phyloP scores from a whole-genome alignment of 352 stramenopile genomes.

The Stramenopiles sp. region DNA sequence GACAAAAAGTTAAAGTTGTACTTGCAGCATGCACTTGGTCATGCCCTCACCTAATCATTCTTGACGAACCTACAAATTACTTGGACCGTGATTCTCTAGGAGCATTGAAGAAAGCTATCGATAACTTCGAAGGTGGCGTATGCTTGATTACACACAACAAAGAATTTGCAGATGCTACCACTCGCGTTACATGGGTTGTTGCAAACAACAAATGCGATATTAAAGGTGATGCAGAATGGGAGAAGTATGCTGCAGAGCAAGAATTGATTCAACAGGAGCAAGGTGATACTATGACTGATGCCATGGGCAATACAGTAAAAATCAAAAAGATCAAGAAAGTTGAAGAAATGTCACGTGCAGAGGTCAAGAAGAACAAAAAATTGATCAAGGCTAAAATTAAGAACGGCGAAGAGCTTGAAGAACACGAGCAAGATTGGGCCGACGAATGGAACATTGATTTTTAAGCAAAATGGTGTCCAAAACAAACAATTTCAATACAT shows the following conservation, averaged over 20 bases:
- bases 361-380: not conserved
- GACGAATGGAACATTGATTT: not conserved
- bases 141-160: not conserved
- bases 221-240: not conserved
- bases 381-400: not conserved
- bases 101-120: conserved; percentile 77
- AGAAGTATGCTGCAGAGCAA: not conserved
- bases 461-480: no score
- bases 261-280: not conserved
- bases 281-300: not conserved
- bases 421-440: not conserved
- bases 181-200: not conserved
- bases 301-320: not conserved
- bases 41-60: conserved; percentile 78
- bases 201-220: not conserved
- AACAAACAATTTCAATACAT: not conserved
- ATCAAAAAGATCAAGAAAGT: not conserved
- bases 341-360: not conserved
- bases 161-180: not conserved
- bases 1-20: conserved; percentile 97
- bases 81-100: conserved; percentile 86
- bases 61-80: conserved; percentile 88
- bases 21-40: conserved; percentile 86
- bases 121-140: not conserved
- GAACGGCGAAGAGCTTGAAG: not conserved